Percentiles rank a stretch among this genome's conserved stretches.
These are phyloP conservation scores for Viola pubescens DNA, from an alignment of 441 rosid species.

Conservation along the genomic window DNA sequence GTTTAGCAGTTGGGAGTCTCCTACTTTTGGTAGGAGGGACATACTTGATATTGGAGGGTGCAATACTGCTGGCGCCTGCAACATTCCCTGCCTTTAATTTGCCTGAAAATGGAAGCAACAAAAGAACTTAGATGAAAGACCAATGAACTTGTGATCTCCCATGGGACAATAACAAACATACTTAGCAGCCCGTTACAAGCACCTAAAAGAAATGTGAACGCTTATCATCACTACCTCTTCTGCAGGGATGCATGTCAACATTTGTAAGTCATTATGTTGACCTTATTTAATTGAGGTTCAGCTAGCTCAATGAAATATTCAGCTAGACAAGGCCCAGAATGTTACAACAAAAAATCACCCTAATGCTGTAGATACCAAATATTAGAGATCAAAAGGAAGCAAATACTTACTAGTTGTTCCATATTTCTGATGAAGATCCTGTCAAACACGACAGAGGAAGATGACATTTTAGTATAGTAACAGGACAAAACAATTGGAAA, in stretches of 20 bases:
- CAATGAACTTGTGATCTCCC: background rate
- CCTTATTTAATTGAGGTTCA: background rate
- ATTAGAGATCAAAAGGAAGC: conserved; percentile 3
- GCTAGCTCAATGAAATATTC: background rate
- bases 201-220: too few species aligned
- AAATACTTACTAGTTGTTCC: conserved; percentile 45
- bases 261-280: background rate
- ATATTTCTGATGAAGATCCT: conserved; percentile 83
- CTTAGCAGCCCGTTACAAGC: too few species aligned
- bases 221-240: background rate
- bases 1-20: conserved; percentile 35
- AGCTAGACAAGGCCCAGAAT: background rate
- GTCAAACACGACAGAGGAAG: conserved; percentile 22
- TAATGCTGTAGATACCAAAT: background rate
- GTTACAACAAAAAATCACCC: too few species aligned
- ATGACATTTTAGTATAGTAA: conserved; percentile 3
- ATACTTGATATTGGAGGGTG: conserved; percentile 24
- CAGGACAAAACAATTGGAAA: background rate
- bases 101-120: conserved; percentile 32
- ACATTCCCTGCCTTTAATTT: conserved; percentile 42
- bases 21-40: conserved; percentile 34
- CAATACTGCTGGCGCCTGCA: conserved; percentile 19
- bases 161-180: background rate
- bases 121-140: background rate
- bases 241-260: background rate